A percentile compares a stretch with the other conserved stretches of the same genome.
These are phyloP conservation scores for Trametes villosa DNA, from an alignment of 768 basidiomycete species.

Conservation along the genomic window DNA sequence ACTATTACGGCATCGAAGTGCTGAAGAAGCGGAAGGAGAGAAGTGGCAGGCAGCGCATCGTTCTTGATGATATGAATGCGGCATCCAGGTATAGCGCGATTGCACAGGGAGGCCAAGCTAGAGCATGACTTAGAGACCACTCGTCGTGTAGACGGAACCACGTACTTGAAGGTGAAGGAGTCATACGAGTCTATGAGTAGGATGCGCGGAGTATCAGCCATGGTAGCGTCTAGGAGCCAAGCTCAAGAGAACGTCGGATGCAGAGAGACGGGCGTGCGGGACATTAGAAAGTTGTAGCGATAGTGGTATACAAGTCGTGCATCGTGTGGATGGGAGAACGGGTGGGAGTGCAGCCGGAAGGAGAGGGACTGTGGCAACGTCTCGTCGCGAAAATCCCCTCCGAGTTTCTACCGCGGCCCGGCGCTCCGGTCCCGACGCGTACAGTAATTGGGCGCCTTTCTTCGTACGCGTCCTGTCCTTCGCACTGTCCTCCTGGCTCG, in stretches of 20 bases:
- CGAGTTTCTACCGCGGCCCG: too few relatives aligned
- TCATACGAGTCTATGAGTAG: conserved; percentile 85
- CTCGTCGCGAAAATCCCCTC: too few relatives aligned
- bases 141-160: conserved; percentile 18
- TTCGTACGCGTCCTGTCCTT: too few relatives aligned
- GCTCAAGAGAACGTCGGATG: neutral
- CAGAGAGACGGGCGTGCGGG: neutral
- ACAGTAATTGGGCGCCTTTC: too few relatives aligned
- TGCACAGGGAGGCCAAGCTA: conserved; percentile 76
- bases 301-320: too few relatives aligned
- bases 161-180: conserved; percentile 88
- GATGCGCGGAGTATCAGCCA: conserved; percentile 48
- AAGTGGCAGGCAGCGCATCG: conserved; percentile 54
- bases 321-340: too few relatives aligned
- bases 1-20: conserved; percentile 73
- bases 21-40: conserved; percentile 56
- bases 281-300: too few relatives aligned
- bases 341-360: too few relatives aligned
- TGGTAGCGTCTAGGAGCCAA: neutral
- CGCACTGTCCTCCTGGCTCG: too few relatives aligned
- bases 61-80: conserved; percentile 75
- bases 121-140: neutral
- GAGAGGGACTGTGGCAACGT: too few relatives aligned
- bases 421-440: too few relatives aligned
- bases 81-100: conserved; percentile 62